Percentiles rank a stretch among this genome's conserved stretches.
These are phyloP conservation scores for Dryas octopetala DNA, from an alignment of 306 rosid species.

Conservation along the genomic window DNA sequence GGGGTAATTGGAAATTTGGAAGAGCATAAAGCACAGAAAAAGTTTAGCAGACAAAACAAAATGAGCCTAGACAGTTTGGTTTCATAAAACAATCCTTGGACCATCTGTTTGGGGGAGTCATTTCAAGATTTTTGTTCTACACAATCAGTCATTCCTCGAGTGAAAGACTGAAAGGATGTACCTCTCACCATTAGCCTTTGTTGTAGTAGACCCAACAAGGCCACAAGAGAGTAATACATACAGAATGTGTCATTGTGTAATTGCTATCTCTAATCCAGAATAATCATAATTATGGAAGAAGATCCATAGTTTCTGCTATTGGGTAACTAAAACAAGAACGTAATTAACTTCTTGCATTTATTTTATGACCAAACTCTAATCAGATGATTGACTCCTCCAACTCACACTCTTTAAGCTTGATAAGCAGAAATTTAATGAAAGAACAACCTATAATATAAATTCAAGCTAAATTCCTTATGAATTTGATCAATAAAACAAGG, in stretches of 20 bases:
- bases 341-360: background rate
- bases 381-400: background rate
- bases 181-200: background rate
- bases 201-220: background rate
- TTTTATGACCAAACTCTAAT: background rate
- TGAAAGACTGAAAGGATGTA: no score
- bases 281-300: background rate
- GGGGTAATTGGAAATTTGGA: background rate
- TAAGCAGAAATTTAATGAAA: background rate
- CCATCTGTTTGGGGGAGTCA: background rate
- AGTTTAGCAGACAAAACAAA: slow-evolving; percentile 13
- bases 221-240: background rate
- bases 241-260: background rate
- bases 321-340: background rate
- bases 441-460: background rate
- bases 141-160: background rate
- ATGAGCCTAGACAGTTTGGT: background rate
- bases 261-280: background rate
- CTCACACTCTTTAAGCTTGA: background rate
- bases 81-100: slow-evolving; percentile 4
- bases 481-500: background rate
- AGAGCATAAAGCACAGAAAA: background rate
- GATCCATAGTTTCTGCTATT: background rate
- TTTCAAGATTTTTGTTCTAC: background rate
- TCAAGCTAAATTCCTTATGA: background rate